Evolutionary conservation across 2,329 filamentous ascomycete genomes (phyloP), one percentile per base, ranked within the genome.

Genomic region (Thielaviopsis euricoi): DNA sequence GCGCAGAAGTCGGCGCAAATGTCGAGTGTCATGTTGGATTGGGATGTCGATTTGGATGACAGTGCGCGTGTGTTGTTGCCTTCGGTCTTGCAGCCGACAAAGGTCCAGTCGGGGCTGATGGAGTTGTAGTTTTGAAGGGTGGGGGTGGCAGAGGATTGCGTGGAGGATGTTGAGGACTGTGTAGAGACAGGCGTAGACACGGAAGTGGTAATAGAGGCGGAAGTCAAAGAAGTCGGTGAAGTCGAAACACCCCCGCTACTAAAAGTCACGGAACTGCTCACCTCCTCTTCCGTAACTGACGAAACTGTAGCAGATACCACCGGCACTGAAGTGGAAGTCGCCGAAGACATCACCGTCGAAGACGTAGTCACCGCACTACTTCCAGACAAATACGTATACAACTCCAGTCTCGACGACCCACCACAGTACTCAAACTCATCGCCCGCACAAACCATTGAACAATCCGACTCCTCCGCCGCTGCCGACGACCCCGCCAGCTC

Each of bases 31-130:
- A 70, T 69, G 60, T 65, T 63, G 12, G 60, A 52, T 13, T 62
- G 62, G 7, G 62, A 25, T 1, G 66, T 68, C 6, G 62, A 59
- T n/a, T 58, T 62, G 37, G 66, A 65, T 22, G 61, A 58, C 12
- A 74, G 67, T 2, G 71, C 70, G 15, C 71, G 67, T 23, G 63
- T 66, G 4, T 66, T 66, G 10, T 64, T 60, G 13, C 68, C 67
- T 58, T 75, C 71, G 2, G 66, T 68, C 67, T 70, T 73, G 66
- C 73, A 75, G 37, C 72, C 72, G 17, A 70, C 64, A 22, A 71
- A 64, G 7, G 64, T 64, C 62, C 69, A 72, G 33, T 63, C 60
- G 15, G 29, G 10, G 29, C 72, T 72, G 21, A 71, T 65, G 17
- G 70, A 64, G 10, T 63, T 64, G 61, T 68, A 71, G 46, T 64